Evolutionary conservation across 495 filamentous ascomycete genomes (phyloP).

Genomic region (Polyplosphaeria fusca): DNA sequence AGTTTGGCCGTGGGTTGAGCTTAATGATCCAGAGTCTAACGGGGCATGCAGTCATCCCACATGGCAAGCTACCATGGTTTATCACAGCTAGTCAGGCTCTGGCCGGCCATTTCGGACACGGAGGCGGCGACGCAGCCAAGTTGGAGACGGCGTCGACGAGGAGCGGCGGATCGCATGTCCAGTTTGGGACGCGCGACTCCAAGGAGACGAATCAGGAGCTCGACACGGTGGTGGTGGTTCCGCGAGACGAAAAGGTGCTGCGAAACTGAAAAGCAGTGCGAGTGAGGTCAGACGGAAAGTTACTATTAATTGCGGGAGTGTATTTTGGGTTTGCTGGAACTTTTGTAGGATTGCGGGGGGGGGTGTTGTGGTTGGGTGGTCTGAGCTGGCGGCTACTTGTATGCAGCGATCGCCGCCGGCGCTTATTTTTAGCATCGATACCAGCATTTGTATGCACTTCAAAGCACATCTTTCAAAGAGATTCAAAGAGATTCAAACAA

Average conservation of each 20-base stretch:
- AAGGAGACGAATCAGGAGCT: slow-evolving; percentile 21
- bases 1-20: slow-evolving; percentile 12
- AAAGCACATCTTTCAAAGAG: too few species aligned
- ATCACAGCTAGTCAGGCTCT: slow-evolving; percentile 17
- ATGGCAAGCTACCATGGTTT: slow-evolving; percentile 35
- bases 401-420: not conserved
- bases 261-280: not conserved
- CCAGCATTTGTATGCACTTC: too few species aligned
- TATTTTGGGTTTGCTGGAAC: not conserved
- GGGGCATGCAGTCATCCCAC: slow-evolving; percentile 19
- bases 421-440: not conserved
- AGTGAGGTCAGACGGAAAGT: not conserved
- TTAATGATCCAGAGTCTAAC: not conserved
- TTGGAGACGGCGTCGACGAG: slow-evolving; percentile 14
- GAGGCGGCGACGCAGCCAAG: not conserved
- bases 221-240: slow-evolving; percentile 20
- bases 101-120: slow-evolving; percentile 13
- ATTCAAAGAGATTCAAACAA: too few species aligned
- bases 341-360: not conserved
- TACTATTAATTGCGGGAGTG: not conserved
- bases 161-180: slow-evolving; percentile 24
- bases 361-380: not conserved
- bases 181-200: slow-evolving; percentile 6
- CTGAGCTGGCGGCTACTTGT: not conserved
- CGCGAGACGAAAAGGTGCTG: slow-evolving; percentile 17